A percentile compares a stretch with the other conserved stretches of the same genome.
Evolutionary conservation across 352 stramenopile species (phyloP).

Genomic region (Hyaloperonospora brassicae): DNA sequence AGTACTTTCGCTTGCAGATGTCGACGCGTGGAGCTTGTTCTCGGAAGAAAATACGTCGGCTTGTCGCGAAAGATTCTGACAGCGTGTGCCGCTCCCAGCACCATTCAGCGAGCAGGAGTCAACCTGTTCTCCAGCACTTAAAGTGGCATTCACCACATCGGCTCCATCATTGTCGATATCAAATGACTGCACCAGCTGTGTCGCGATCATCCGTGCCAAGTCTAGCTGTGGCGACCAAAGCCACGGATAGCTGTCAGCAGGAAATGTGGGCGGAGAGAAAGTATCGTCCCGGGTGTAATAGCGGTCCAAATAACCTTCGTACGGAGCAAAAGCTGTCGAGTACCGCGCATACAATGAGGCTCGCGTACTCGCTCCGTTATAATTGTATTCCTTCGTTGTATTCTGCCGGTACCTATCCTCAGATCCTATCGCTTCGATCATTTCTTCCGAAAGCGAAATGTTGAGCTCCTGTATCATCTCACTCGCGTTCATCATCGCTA

Average conservation of each 20-base stretch:
- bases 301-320: conserved; percentile 30
- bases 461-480: conserved; percentile 35
- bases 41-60: neutral
- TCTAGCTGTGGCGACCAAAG: conserved; percentile 30
- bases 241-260: conserved; percentile 43
- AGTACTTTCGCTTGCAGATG: neutral
- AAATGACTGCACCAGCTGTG: conserved; percentile 23
- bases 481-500: conserved; percentile 34
- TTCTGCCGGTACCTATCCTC: conserved; percentile 23
- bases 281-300: conserved; percentile 40
- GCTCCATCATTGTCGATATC: neutral
- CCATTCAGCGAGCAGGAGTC: conserved; percentile 6
- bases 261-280: conserved; percentile 28
- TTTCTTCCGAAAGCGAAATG: conserved; percentile 22
- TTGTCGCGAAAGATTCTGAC: conserved; percentile 1
- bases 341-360: conserved; percentile 15
- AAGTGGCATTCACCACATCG: neutral
- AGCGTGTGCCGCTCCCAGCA: neutral
- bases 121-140: neutral
- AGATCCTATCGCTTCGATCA: conserved; percentile 1
- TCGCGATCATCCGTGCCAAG: conserved; percentile 17
- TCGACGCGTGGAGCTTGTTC: neutral
- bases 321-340: conserved; percentile 35
- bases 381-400: conserved; percentile 22
- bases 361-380: conserved; percentile 20